Evolutionary conservation across 1,284 basidiomycete genomes (phyloP), one percentile per base, ranked within the genome.

Genomic region (Prillingera fragicola): DNA sequence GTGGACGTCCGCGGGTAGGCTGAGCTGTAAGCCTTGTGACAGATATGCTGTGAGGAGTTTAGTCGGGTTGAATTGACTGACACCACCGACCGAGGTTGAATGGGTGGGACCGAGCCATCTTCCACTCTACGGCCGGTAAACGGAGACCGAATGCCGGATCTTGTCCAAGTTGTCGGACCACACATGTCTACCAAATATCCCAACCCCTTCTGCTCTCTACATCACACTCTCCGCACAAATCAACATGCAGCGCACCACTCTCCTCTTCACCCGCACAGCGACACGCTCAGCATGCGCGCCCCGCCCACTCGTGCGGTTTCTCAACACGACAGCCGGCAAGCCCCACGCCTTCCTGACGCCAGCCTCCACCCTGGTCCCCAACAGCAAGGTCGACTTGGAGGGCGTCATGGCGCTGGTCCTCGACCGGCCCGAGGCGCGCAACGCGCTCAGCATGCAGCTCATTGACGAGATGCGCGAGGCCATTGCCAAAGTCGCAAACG

Each of bases 391-490:
- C 17, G 57, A 58, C 22, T 43, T 63, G 18, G 59, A 61, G 45
- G 71, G 72, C 15, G 69, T 75, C 23, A 61, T 67, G 28, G 65
- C 67, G 27, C 57, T 77, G 17, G 70, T 69, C 26, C 77, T 95
- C 54, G 88, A 94, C 61, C 77, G 87, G 43, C 85, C 87, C 4
- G 77, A 84, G 54, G 82, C 82, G 52, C 90, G 84, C 77, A 96
- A 96, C 73, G 89, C 91, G 15, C 86, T 96, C 43, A 89, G 85
- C 5, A 71, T 80, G 45, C 75, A 75, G 22, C 77, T 95, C 56
- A 74, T 94, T 31, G 74, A 89, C 87, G 80, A 88, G 75, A 70
- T 89, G 48, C 76, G 77, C 52, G 78, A 82, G 58, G 80, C 81
- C 55, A 67, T 90, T 38, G 79, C 85, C 49, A 74, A 69, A n/a